phyloP scores from a whole-genome alignment of 192 early-diverging fungal genomes.

The Mortierella alpina region DNA sequence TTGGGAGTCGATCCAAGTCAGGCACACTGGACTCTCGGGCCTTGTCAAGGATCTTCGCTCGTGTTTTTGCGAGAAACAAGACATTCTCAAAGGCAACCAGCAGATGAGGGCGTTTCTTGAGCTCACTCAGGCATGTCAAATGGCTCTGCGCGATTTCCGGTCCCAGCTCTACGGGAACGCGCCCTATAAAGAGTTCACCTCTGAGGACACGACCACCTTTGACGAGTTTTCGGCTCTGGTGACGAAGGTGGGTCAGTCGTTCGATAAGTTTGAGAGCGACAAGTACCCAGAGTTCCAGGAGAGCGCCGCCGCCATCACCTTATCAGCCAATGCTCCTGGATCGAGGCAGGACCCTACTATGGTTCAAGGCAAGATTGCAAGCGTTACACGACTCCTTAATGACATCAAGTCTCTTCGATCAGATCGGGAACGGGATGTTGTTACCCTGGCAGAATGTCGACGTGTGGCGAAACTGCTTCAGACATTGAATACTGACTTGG shows the following conservation, averaged over 20 bases:
- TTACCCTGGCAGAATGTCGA: slow-evolving; percentile 35
- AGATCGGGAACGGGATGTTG: slow-evolving; percentile 46
- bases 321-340: slow-evolving; percentile 3
- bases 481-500: slow-evolving; percentile 2
- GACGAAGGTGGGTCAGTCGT: slow-evolving; percentile 6
- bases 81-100: slow-evolving; percentile 29
- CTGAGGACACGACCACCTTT: slow-evolving; percentile 23
- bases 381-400: slow-evolving; percentile 22
- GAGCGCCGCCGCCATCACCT: not conserved
- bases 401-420: slow-evolving; percentile 23
- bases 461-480: slow-evolving; percentile 9
- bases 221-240: slow-evolving; percentile 25
- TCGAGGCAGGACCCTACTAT: slow-evolving; percentile 26
- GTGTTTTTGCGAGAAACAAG: slow-evolving; percentile 31
- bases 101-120: slow-evolving; percentile 38
- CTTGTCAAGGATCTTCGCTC: slow-evolving; percentile 34
- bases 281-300: slow-evolving; percentile 11
- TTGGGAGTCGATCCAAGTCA: slow-evolving; percentile 46
- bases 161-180: slow-evolving; percentile 23
- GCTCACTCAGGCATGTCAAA: slow-evolving; percentile 22
- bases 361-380: slow-evolving; percentile 23
- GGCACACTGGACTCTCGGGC: slow-evolving; percentile 25
- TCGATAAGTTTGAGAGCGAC: slow-evolving; percentile 29
- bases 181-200: slow-evolving; percentile 21
- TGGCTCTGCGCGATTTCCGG: slow-evolving; percentile 32